Base-by-base conservation (phyloP, 352 stramenopile genomes). In the Peronospora belbahrii region DNA sequence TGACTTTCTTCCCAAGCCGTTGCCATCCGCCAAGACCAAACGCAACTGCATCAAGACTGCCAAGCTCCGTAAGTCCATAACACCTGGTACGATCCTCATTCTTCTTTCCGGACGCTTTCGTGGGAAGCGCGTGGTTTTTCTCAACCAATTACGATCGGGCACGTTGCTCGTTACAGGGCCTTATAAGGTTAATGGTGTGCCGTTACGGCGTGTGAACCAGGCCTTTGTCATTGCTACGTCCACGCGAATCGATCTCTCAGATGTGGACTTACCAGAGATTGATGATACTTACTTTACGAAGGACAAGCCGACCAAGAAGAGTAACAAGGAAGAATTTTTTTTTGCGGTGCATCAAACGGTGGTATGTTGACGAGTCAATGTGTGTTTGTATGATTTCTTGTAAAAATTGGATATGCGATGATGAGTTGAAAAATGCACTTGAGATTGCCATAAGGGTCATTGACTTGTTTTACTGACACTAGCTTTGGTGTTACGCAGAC, bases 141-240 rank as follows among this genome's bases (percentile, higher is more conserved):
- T 99, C 15, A 98, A 98, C 73, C 80, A 96, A 50, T 77, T 99
- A 25, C 82, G 86, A 42, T 98, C 95, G 28, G 97, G 96, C 52
- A 81, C 97, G 45, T 70, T 99, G 20, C 74, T 99, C 11, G 94
- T 99, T 13, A 97, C 93, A 85, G 96, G 96, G 54, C 97, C 97
- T 19, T 99, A 98, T 84, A 97, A 97, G 82, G 84, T 99, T 31
- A 99, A 99, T 76, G 96, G 96, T 57, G 96, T 99, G 19, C 97
- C 96, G 28, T 71, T 99, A 34, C 88, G 96, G 57, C 94, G 97
- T 48, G 93, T 99, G 43, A 99, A 99, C 79, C 95, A 98, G 78
- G 85, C 92, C 13, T 99, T 98, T 72, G 95, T 98, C 24, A 99
- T 99, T 65, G 96, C 89, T 41, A 99, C 97, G 11, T 97, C 86